A percentile compares a stretch with the other conserved stretches of the same genome.
phyloP scores from a whole-genome alignment of 2,329 filamentous ascomycete species.

The Coleophoma cylindrospora region DNA sequence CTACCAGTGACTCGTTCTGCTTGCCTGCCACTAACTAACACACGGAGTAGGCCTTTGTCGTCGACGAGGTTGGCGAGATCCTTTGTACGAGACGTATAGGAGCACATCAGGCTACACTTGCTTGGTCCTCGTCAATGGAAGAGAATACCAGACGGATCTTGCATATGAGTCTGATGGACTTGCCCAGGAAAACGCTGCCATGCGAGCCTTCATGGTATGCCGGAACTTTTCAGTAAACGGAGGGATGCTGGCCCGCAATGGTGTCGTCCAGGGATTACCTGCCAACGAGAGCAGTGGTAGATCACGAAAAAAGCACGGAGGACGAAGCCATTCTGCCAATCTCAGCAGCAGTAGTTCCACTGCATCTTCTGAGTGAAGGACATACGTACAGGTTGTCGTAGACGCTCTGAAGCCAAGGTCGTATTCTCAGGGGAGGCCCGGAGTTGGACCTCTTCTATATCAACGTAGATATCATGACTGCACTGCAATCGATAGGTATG shows the following conservation, averaged over 20 bases:
- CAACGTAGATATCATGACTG: no score
- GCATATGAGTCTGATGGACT: constrained; percentile 76
- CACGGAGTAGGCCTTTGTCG: constrained; percentile 74
- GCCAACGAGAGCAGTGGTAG: constrained; percentile 30
- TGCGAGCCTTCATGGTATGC: constrained; percentile 96
- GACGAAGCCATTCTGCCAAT: constrained; percentile 25
- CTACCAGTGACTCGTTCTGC: constrained; percentile 5
- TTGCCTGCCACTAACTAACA: constrained; percentile 22
- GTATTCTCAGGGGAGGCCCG: no score
- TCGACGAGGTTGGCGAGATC: constrained; percentile 89
- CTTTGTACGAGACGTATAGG: constrained; percentile 78
- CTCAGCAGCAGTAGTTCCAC: constrained; percentile 29
- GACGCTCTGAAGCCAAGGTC: no score
- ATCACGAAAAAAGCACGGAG: constrained; percentile 21
- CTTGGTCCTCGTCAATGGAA: constrained; percentile 90
- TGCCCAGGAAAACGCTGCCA: constrained; percentile 89
- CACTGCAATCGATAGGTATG: no score
- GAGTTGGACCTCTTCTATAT: no score
- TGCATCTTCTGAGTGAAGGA: constrained; percentile 24
- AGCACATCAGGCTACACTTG: constrained; percentile 76
- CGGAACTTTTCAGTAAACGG: constrained; percentile 96
- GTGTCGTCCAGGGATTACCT: constrained; percentile 62
- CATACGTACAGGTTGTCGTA: constrained; percentile 1
- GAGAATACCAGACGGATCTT: constrained; percentile 90
- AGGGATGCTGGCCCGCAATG: constrained; percentile 74